phyloP scores from a whole-genome alignment of 1,139 yeast species.

The Suhomyces bolitotheri region DNA sequence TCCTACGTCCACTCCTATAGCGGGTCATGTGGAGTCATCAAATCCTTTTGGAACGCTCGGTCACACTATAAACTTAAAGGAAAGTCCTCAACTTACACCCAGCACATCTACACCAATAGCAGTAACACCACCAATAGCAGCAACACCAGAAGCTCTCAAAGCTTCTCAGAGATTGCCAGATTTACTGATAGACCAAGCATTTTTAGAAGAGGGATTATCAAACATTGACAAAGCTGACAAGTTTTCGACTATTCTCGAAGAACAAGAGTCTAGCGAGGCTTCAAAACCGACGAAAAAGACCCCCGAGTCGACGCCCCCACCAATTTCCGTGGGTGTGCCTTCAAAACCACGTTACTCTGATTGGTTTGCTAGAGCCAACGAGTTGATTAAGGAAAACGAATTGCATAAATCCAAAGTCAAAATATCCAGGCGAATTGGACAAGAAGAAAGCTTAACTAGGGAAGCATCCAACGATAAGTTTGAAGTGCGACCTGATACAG shows the following conservation, averaged over 20 bases:
- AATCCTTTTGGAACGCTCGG: slow-evolving; percentile 4
- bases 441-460: too few relatives aligned
- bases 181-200: slow-evolving; percentile 10
- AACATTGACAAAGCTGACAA: slow-evolving; percentile 8
- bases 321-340: neutral
- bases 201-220: slow-evolving; percentile 12
- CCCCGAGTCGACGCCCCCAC: neutral
- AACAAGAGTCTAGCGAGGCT: slow-evolving; percentile 8
- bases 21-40: slow-evolving; percentile 3
- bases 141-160: neutral
- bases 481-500: neutral
- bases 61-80: neutral
- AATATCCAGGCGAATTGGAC: neutral
- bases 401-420: neutral
- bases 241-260: slow-evolving; percentile 16
- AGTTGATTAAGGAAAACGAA: slow-evolving; percentile 3
- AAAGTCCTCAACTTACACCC: too few relatives aligned
- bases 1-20: slow-evolving; percentile 26
- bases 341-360: slow-evolving; percentile 5
- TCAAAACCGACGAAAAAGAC: neutral
- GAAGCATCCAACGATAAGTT: too few relatives aligned
- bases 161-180: slow-evolving; percentile 1
- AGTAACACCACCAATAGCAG: neutral
- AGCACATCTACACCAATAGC: too few relatives aligned
- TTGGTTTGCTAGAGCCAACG: slow-evolving; percentile 7